Percentiles rank a stretch among this genome's conserved stretches.
phyloP scores from a whole-genome alignment of 2,329 filamentous ascomycete species.

The Akanthomyces dipterigenus region DNA sequence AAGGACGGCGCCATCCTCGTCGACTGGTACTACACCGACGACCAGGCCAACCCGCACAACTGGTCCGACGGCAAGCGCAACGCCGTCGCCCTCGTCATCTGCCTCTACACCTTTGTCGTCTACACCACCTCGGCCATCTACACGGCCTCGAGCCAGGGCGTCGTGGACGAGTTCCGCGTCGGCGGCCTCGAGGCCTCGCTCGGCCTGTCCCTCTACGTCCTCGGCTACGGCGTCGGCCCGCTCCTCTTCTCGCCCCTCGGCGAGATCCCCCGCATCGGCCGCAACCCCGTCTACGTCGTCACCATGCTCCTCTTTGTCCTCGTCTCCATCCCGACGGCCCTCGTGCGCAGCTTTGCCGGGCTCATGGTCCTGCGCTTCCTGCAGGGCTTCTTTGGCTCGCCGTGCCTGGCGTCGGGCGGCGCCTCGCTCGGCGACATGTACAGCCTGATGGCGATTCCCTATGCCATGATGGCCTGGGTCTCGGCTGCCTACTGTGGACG shows the following conservation, averaged over 20 bases:
- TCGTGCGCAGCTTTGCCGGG: constrained; percentile 56
- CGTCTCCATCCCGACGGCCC: constrained; percentile 55
- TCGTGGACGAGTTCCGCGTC: constrained; percentile 48
- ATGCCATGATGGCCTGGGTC: constrained; percentile 54
- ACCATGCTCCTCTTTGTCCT: constrained; percentile 65
- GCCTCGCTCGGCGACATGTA: constrained; percentile 49
- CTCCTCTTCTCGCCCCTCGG: constrained; percentile 59
- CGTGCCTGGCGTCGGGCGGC: constrained; percentile 54
- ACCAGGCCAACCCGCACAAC: constrained; percentile 49
- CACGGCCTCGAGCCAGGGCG: constrained; percentile 36
- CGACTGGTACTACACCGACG: constrained; percentile 49
- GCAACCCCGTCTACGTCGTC: constrained; percentile 60
- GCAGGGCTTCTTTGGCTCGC: constrained; percentile 60
- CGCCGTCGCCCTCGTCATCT: constrained; percentile 38
- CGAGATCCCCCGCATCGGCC: constrained; percentile 60
- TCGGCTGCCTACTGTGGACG: constrained; percentile 42
- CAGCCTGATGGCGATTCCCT: constrained; percentile 47
- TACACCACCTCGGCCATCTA: constrained; percentile 45
- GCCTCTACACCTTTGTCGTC: constrained; percentile 54
- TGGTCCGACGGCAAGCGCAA: constrained; percentile 39
- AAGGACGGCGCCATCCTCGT: constrained; percentile 46
- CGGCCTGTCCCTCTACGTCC: constrained; percentile 55
- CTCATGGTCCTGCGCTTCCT: constrained; percentile 59
- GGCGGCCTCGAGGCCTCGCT: constrained; percentile 45
- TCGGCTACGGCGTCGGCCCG: constrained; percentile 58